phyloP scores from a whole-genome alignment of 1,284 basidiomycete genomes.

The Butyriboletus appendiculatus region DNA sequence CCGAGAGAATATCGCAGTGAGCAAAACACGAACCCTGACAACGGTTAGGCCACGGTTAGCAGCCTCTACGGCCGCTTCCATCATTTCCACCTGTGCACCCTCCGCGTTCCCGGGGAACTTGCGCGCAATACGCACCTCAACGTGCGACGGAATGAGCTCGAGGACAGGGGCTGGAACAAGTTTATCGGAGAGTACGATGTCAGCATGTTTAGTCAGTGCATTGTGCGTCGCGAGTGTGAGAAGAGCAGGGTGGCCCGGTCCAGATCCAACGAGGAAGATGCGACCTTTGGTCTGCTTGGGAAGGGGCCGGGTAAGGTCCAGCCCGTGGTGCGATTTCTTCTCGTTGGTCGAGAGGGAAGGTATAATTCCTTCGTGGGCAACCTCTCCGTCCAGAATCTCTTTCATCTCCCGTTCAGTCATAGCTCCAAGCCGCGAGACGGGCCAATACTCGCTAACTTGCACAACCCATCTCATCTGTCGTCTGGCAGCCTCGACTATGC shows the following conservation, averaged over 20 bases:
- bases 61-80: constrained; percentile 86
- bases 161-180: constrained; percentile 93
- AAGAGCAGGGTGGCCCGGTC: constrained; percentile 92
- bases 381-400: constrained; percentile 53
- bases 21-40: constrained; percentile 62
- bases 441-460: constrained; percentile 94
- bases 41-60: constrained; percentile 82
- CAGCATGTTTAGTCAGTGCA: constrained; percentile 77
- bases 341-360: constrained; percentile 8
- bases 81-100: constrained; percentile 91
- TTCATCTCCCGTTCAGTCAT: constrained; percentile 74
- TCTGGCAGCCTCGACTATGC: constrained; percentile 49
- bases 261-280: constrained; percentile 91
- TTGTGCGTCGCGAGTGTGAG: constrained; percentile 87
- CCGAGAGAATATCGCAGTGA: neutral
- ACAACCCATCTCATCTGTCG: constrained; percentile 87
- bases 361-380: constrained; percentile 5
- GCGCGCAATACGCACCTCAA: constrained; percentile 82
- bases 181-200: constrained; percentile 93
- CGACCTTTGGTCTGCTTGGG: constrained; percentile 48
- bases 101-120: constrained; percentile 99
- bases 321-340: constrained; percentile 25
- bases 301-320: constrained; percentile 33
- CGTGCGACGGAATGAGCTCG: constrained; percentile 76
- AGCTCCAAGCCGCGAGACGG: constrained; percentile 73